Evolutionary conservation across 345 rosid genomes (phyloP).

Genomic region (Corchorus capsularis): DNA sequence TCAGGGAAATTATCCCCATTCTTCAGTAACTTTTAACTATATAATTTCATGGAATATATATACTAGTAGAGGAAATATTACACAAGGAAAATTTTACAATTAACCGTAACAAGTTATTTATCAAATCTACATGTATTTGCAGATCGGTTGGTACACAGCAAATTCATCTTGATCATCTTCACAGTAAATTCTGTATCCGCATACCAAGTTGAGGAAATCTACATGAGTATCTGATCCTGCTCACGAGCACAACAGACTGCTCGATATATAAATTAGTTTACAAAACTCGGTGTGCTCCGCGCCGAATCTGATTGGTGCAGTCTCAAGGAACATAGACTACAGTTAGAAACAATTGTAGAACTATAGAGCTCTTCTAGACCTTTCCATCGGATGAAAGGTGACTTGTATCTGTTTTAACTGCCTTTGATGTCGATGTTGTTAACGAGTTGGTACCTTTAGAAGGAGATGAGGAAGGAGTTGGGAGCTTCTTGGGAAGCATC

Average conservation of each 20-base stretch:
- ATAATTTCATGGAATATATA: not conserved
- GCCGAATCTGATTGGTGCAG: not conserved
- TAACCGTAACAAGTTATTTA: conserved; percentile 9
- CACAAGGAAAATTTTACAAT: not conserved
- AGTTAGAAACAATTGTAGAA: conserved; percentile 23
- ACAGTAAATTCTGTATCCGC: conserved; percentile 7
- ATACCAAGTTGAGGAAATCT: not conserved
- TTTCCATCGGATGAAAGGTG: conserved; percentile 56
- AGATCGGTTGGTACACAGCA: not conserved
- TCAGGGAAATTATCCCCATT: not conserved
- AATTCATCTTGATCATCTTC: not conserved
- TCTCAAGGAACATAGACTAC: conserved; percentile 15
- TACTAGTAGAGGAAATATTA: not conserved
- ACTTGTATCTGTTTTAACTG: conserved; percentile 32
- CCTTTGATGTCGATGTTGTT: conserved; percentile 42
- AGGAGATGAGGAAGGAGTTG: conserved; percentile 75
- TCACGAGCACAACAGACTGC: conserved; percentile 20
- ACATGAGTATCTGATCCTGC: conserved; percentile 22
- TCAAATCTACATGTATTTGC: not conserved
- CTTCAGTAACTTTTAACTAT: not conserved
- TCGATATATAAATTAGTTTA: conserved; percentile 8
- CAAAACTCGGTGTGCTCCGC: conserved; percentile 22
- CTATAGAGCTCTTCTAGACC: conserved; percentile 35
- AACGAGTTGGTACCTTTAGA: conserved; percentile 84
- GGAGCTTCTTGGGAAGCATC: conserved; percentile 90